Conservation (phyloP, 1,139 yeast species). For the Taphrina sp. region DNA sequence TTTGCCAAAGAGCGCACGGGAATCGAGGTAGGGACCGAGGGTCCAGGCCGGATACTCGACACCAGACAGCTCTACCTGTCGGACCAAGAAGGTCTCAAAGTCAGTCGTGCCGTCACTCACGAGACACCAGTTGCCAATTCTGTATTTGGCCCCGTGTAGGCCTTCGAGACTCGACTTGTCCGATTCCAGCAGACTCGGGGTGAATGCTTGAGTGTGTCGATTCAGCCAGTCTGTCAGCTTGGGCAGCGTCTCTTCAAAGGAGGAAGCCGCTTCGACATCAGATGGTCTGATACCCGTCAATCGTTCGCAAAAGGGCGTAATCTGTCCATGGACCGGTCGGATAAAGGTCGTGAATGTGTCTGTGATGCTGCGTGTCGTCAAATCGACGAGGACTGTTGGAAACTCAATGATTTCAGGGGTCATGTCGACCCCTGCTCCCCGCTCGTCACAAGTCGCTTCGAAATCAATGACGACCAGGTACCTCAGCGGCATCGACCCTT, state of each 20-base stretch:
- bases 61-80: conserved; percentile 36
- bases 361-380: conserved; percentile 33
- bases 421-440: conserved; percentile 4
- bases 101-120: conserved; percentile 40
- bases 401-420: conserved; percentile 41
- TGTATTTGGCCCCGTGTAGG: conserved; percentile 1
- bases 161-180: background rate
- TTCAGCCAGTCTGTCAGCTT: conserved; percentile 36
- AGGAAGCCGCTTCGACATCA: conserved; percentile 37
- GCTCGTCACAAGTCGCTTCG: conserved; percentile 40
- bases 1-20: conserved; percentile 36
- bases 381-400: conserved; percentile 38
- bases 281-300: conserved; percentile 38
- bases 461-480: conserved; percentile 40
- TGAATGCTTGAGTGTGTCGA: conserved; percentile 27
- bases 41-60: conserved; percentile 37
- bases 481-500: conserved; percentile 28
- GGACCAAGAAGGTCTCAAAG: conserved; percentile 39
- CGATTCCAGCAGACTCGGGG: background rate
- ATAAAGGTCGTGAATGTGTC: conserved; percentile 37
- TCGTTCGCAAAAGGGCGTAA: conserved; percentile 34
- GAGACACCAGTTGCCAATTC: conserved; percentile 38
- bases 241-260: conserved; percentile 37
- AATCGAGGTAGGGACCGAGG: conserved; percentile 39
- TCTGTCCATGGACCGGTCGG: conserved; percentile 31